A percentile compares a stretch with the other conserved stretches of the same genome.
Evolutionary conservation across 805 yeast genomes (phyloP).

Genomic region (Cyberlindnera japonica): DNA sequence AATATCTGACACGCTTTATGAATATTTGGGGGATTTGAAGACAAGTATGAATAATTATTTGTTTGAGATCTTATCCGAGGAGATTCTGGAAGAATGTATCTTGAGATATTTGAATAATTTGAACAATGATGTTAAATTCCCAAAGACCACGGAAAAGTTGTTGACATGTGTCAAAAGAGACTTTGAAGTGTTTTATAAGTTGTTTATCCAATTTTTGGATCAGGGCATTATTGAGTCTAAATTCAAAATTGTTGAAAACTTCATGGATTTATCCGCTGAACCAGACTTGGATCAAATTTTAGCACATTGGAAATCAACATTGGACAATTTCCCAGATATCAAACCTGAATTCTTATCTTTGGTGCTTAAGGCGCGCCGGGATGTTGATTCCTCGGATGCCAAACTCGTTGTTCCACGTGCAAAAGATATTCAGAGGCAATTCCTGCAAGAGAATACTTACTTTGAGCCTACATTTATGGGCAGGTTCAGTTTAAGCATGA

Average conservation of each 20-base stretch:
- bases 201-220: constrained; percentile 44
- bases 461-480: constrained; percentile 18
- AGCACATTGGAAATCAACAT: constrained; percentile 57
- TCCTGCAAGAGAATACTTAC: constrained; percentile 6
- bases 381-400: constrained; percentile 27
- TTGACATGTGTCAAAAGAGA: constrained; percentile 57
- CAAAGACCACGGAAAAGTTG: constrained; percentile 39
- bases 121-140: constrained; percentile 38
- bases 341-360: constrained; percentile 68
- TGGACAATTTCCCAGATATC: constrained; percentile 70
- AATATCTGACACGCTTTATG: constrained; percentile 69
- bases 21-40: constrained; percentile 65
- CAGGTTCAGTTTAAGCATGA: constrained; percentile 11
- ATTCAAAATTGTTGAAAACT: constrained; percentile 56
- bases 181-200: constrained; percentile 49
- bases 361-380: constrained; percentile 46
- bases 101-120: constrained; percentile 47
- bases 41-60: constrained; percentile 49
- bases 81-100: constrained; percentile 48
- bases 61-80: constrained; percentile 51
- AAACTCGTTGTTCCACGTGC: constrained; percentile 15
- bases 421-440: constrained; percentile 11
- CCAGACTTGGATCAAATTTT: constrained; percentile 44
- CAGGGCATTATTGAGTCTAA: constrained; percentile 43
- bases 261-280: constrained; percentile 52